A percentile compares a stretch with the other conserved stretches of the same genome.
Conservation (phyloP, 2,329 filamentous ascomycete species). For the Sporothrix euskadiensis region DNA sequence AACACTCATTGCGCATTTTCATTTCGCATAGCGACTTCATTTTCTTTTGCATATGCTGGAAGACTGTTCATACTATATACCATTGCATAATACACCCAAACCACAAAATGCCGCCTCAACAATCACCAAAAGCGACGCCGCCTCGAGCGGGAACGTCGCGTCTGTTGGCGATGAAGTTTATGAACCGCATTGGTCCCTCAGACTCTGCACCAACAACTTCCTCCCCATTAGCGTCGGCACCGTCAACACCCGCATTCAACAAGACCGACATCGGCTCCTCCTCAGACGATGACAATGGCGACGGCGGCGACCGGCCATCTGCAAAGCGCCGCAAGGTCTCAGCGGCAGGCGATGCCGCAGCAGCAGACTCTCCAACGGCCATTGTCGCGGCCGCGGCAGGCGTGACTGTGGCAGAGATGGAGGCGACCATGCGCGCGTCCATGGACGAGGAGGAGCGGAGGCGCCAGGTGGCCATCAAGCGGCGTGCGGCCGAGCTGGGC, state of each 20-base stretch:
- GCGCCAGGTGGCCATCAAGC: slow-evolving; percentile 61
- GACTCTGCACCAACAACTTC: slow-evolving; percentile 38
- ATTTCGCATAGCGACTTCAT: background rate
- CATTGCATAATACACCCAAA: too few species aligned
- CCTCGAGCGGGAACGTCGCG: slow-evolving; percentile 68
- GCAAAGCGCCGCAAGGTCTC: slow-evolving; percentile 64
- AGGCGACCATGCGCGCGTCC: slow-evolving; percentile 63
- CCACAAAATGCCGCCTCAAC: slow-evolving; percentile 23
- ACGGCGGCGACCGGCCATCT: slow-evolving; percentile 41
- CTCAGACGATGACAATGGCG: slow-evolving; percentile 1
- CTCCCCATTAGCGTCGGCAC: slow-evolving; percentile 37
- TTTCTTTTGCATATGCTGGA: too few species aligned
- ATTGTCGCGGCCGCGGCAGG: slow-evolving; percentile 30
- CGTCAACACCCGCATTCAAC: slow-evolving; percentile 43
- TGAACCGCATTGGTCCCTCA: slow-evolving; percentile 80
- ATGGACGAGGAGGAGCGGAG: slow-evolving; percentile 67
- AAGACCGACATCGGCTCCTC: background rate
- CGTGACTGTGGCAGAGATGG: slow-evolving; percentile 49
- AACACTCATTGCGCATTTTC: background rate
- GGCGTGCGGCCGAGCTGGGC: slow-evolving; percentile 61
- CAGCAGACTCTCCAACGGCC: slow-evolving; percentile 40
- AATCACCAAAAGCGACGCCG: slow-evolving; percentile 38
- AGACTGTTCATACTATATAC: background rate
- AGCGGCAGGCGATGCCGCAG: slow-evolving; percentile 36
- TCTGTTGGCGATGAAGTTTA: slow-evolving; percentile 94